phyloP scores from a whole-genome alignment of 2,329 filamentous ascomycete species.

The Alternaria gansuensis region DNA sequence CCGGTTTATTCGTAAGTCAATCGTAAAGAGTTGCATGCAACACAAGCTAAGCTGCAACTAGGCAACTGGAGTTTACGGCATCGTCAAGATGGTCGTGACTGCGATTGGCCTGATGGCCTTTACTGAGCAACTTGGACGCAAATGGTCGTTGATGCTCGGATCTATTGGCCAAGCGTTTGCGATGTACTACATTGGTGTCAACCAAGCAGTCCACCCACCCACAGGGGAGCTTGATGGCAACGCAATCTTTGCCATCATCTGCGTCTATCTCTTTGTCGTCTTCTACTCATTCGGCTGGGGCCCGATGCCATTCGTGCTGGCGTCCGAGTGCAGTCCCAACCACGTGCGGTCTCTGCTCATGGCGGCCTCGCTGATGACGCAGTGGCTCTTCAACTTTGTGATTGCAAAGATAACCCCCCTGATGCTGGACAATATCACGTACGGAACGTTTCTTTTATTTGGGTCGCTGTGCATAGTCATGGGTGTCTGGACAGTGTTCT shows the following conservation, averaged over 20 bases:
- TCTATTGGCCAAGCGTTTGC: constrained; percentile 56
- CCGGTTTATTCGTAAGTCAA: constrained; percentile 55
- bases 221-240: constrained; percentile 48
- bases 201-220: constrained; percentile 49
- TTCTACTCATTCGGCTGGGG: constrained; percentile 61
- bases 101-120: constrained; percentile 56
- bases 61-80: constrained; percentile 53
- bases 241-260: constrained; percentile 60
- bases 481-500: constrained; percentile 55
- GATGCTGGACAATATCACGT: constrained; percentile 56
- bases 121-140: constrained; percentile 58
- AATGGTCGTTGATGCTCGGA: constrained; percentile 57
- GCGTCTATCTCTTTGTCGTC: constrained; percentile 61
- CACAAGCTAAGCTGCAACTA: constrained; percentile 12
- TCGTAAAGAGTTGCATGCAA: background rate
- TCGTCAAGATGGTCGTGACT: constrained; percentile 58
- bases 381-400: constrained; percentile 53
- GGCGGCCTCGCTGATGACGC: constrained; percentile 57
- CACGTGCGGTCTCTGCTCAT: constrained; percentile 55
- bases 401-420: constrained; percentile 53
- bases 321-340: constrained; percentile 54
- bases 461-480: constrained; percentile 54
- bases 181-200: constrained; percentile 52
- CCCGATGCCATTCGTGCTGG: constrained; percentile 57
- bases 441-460: constrained; percentile 57